Evolutionary conservation across 345 rosid genomes (phyloP), one percentile per base, ranked within the genome.

Genomic region (Toxicodendron radicans): DNA sequence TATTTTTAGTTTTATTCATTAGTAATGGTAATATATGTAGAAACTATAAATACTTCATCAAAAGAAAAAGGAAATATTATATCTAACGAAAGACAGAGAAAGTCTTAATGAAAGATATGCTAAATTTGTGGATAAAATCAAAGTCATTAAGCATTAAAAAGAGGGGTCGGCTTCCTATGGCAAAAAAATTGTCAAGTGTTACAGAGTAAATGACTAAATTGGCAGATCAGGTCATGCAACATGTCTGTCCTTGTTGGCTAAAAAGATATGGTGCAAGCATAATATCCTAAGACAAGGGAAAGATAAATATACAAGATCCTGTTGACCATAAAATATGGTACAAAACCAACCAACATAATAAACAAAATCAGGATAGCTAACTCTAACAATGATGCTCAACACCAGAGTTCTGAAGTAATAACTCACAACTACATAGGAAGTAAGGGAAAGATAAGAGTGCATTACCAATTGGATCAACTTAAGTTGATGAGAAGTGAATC

Each of bases 401-500:
- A 17, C 21, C 35, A 48, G 57, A 46, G 24, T 24, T 10, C 30
- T 48, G 30, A 12, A 27, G 21, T 1, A 4, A 48, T 20, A 66
- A 66, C 21, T 66, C 35, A 7, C 35, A 49, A 24, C 6, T 18
- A 24, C 16, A 46, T 24, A 23, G 41, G 30, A 66, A 2, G 3
- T 9, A 45, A 65, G 16, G 23, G 68, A 21, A 65, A 46, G 57
- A 46, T 46, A 66, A 66, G 70, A 66, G 4, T 38, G 61, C 27
- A 72, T 70, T 77, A 91, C 99, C 95, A 81, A 80, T 72, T 75
- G 86, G 78, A 93, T 91, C 71, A 95, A 80, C 85, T 74, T 84
- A 41, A 89, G 93, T 84, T 93, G 97, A 84, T 90, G 97, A 73
- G 89, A 77, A 64, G 96, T 89, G 79, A 92, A 90, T 32, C 93